Conservation (phyloP, 1,139 yeast species). For the Hansenula sp. region DNA sequence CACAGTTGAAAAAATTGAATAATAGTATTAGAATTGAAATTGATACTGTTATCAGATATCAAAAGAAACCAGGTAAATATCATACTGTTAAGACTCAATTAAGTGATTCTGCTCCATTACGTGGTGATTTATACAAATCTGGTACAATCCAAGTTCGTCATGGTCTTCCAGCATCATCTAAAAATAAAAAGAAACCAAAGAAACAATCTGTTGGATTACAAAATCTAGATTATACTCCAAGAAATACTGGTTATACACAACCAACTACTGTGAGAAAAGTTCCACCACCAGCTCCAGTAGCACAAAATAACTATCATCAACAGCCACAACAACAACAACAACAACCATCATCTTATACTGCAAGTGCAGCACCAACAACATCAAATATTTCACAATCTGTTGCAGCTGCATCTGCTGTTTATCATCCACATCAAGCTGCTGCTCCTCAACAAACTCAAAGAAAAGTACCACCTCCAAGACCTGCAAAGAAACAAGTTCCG, state of each 20-base stretch:
- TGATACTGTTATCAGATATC: constrained; percentile 73
- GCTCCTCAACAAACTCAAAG: constrained; percentile 8
- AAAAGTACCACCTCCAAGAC: constrained; percentile 26
- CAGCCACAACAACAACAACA: constrained; percentile 9
- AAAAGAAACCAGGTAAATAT: constrained; percentile 84
- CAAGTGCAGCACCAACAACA: constrained; percentile 11
- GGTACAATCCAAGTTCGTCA: constrained; percentile 78
- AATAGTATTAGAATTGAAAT: constrained; percentile 58
- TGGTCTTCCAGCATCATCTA: constrained; percentile 73
- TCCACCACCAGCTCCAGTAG: constrained; percentile 25
- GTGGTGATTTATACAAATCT: constrained; percentile 79
- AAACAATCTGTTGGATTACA: constrained; percentile 27
- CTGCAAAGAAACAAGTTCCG: constrained; percentile 27
- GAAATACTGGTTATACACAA: constrained; percentile 7
- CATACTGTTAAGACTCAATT: constrained; percentile 68
- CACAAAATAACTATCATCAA: too few relatives aligned
- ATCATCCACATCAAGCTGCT: constrained; percentile 19
- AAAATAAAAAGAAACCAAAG: constrained; percentile 69
- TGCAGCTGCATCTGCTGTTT: constrained; percentile 26
- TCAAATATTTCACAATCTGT: constrained; percentile 23
- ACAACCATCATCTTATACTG: constrained; percentile 22
- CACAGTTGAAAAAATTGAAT: constrained; percentile 66
- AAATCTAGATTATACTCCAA: constrained; percentile 20
- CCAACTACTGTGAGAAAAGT: constrained; percentile 16
- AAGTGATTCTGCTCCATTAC: constrained; percentile 54